phyloP scores from a whole-genome alignment of 306 rosid species.

The Gastrolobium villosum region DNA sequence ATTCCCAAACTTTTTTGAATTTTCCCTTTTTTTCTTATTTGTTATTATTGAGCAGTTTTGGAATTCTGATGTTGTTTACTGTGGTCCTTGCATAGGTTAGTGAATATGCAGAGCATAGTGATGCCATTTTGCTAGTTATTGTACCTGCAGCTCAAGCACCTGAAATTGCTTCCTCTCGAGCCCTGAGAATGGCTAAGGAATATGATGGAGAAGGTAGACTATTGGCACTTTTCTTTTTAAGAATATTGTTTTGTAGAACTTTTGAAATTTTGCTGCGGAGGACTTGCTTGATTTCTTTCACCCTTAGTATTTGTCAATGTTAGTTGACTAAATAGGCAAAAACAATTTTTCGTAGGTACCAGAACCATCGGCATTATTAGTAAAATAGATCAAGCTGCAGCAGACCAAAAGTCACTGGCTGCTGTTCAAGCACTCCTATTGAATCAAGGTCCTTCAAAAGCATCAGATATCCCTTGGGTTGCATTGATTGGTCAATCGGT shows the following conservation, averaged over 20 bases:
- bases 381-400: constrained; percentile 95
- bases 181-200: constrained; percentile 86
- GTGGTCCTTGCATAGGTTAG: constrained; percentile 72
- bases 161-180: constrained; percentile 89
- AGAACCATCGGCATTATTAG: constrained; percentile 92
- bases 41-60: constrained; percentile 38
- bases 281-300: constrained; percentile 28
- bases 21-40: neutral
- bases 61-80: constrained; percentile 39
- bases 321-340: constrained; percentile 39
- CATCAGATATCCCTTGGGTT: constrained; percentile 93
- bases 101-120: constrained; percentile 92
- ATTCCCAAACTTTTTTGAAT: neutral
- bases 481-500: constrained; percentile 97
- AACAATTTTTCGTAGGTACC: constrained; percentile 67
- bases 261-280: neutral
- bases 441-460: constrained; percentile 92
- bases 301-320: constrained; percentile 5
- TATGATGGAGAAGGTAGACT: constrained; percentile 84
- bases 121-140: constrained; percentile 88
- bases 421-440: constrained; percentile 93
- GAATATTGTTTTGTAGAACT: constrained; percentile 3
- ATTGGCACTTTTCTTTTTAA: constrained; percentile 30
- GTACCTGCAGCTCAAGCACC: constrained; percentile 96
- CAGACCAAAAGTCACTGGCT: constrained; percentile 89